Conservation (phyloP, 352 stramenopile species). For the Pythium phragmitis region DNA sequence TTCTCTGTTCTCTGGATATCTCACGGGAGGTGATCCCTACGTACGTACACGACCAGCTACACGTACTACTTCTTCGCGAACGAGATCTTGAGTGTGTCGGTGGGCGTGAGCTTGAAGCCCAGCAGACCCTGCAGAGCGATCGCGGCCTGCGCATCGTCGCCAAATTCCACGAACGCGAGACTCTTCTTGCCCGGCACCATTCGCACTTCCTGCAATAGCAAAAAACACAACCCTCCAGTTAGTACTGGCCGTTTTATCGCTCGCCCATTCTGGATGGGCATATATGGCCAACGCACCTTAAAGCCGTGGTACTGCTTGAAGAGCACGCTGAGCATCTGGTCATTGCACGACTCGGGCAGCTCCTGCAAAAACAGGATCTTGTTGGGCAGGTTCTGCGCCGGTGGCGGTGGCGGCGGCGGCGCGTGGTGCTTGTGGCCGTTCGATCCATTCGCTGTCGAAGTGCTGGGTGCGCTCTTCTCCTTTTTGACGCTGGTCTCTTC, state of each 20-base stretch:
- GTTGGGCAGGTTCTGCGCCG: constrained; percentile 69
- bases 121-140: constrained; percentile 80
- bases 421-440: constrained; percentile 25
- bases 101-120: constrained; percentile 85
- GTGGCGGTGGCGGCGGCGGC: constrained; percentile 38
- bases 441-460: constrained; percentile 31
- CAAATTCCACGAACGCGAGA: constrained; percentile 97
- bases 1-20: not conserved
- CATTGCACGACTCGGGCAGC: constrained; percentile 93
- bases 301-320: constrained; percentile 98
- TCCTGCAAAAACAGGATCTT: constrained; percentile 94
- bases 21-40: not conserved
- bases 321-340: constrained; percentile 95
- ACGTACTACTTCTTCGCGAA: constrained; percentile 82
- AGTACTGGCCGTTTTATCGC: not conserved
- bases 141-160: constrained; percentile 75
- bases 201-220: constrained; percentile 80
- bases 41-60: not conserved
- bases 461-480: constrained; percentile 24
- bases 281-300: constrained; percentile 50
- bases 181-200: constrained; percentile 93
- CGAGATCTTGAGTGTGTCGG: constrained; percentile 77
- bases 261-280: not conserved
- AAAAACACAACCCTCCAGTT: constrained; percentile 2
- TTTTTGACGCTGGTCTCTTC: constrained; percentile 35